A percentile compares a stretch with the other conserved stretches of the same genome.
phyloP scores from a whole-genome alignment of 495 filamentous ascomycete species.

The Hypomontagnella monticulosa region DNA sequence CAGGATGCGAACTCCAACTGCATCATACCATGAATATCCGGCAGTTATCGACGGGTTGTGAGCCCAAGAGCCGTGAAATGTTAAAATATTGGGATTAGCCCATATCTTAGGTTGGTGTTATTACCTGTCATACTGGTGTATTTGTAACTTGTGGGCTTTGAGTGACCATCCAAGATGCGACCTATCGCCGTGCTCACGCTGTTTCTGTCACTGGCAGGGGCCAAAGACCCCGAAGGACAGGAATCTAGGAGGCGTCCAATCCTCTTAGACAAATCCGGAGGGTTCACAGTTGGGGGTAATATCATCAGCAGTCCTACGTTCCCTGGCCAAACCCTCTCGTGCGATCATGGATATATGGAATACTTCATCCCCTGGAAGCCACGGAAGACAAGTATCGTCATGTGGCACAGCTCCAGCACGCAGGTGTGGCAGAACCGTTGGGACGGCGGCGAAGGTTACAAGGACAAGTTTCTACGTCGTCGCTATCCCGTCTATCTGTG shows the following conservation, averaged over 20 bases:
- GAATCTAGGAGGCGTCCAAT: constrained; percentile 41
- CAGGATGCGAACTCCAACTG: constrained; percentile 2
- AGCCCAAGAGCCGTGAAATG: background rate
- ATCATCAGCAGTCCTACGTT: constrained; percentile 44
- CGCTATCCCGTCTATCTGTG: constrained; percentile 61
- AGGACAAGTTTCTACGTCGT: constrained; percentile 60
- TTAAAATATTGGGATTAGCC: background rate
- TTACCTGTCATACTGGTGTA: background rate
- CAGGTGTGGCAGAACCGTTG: constrained; percentile 61
- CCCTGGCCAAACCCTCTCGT: constrained; percentile 52
- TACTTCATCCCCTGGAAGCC: constrained; percentile 60
- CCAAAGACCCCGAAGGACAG: background rate
- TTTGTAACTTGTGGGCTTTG: background rate
- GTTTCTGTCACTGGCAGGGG: background rate
- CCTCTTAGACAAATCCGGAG: constrained; percentile 52
- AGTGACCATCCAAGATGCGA: constrained; percentile 7
- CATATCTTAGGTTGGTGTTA: background rate
- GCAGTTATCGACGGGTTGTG: constrained; percentile 18
- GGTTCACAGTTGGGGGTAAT: constrained; percentile 52
- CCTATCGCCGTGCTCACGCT: background rate
- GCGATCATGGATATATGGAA: constrained; percentile 62
- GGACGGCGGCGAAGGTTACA: constrained; percentile 60
- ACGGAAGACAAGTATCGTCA: constrained; percentile 55
- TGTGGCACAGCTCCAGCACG: constrained; percentile 61
- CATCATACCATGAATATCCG: constrained; percentile 1